Base-by-base conservation (phyloP, 2,329 filamentous ascomycete species). In the Cryphonectria radicalis region DNA sequence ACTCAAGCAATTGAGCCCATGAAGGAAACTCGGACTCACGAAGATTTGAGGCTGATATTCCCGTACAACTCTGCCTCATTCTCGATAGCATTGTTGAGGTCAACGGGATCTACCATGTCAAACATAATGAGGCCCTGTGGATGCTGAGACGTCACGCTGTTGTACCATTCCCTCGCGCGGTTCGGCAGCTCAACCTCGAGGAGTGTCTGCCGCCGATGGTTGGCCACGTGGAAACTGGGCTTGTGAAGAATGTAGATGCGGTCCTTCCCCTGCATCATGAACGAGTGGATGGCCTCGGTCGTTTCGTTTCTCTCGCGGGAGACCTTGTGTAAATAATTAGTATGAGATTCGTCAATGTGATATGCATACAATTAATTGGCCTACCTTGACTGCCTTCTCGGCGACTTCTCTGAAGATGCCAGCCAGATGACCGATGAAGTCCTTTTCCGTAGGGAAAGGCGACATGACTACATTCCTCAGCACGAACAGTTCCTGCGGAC, bases 391-490 rank as follows among this genome's bases (percentile, higher is more conserved):
- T 65, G 83, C 81, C 0, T 77, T 68, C 3, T 72, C 71, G 13
- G 81, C 79, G 0, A 77, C 75, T 0, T 78, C 53, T 59, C 78
- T 76, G 40, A 84, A 79, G 25, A 77, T 77, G 0, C 70, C 60
- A 11, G 81, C 82, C 11, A 85, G 68, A 2, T 79, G 77, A 17
- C 76, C 76, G 53, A 84, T 79, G 72, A 85, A 84, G 59, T 80
- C 78, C 0, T 76, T 76, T 22, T 81, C 79, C 1, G 81, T 81
- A 0, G 82, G 81, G 62, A 82, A 84, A 0, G 83, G 82, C 6
- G 80, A 83, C 84, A 86, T 86, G 46, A 84, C 82, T 0, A 86
- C 84, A 37, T 85, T 86, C 11, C 83, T 79, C 11, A 86, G 66
- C 1, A 85, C 83, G 72, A 84, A 82, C 1, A 86, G 74, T 63